Base-by-base conservation (phyloP, 768 basidiomycete genomes). In the Dentipellis fragilis region DNA sequence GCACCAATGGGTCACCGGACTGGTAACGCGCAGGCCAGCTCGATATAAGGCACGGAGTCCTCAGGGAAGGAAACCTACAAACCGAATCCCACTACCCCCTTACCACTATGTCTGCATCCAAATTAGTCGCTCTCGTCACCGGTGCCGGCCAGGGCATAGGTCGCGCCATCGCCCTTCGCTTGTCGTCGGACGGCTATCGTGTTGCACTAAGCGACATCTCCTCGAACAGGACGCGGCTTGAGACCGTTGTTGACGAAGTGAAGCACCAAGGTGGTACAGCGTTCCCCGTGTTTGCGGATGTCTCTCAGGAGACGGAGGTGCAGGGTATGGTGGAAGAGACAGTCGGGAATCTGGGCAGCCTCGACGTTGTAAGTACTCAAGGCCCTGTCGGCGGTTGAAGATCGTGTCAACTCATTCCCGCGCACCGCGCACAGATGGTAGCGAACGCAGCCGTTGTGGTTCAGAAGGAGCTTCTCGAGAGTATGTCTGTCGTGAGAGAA, bases 61-160 rank as follows among this genome's bases (percentile, higher is more conserved):
- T 3, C 29, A 29, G 29, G n/a, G 29, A 29, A 6, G 29, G 29
- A 29, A 29, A 6, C 3, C 6, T 29, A 29, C 6, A 29, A 29
- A 3, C 29, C 29, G 29, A 29, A 6, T 29, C 29, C 6, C 29
- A 3, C 6, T 29, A 6, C 3, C 29, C 29, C 29, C 29, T 29
- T 6, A 29, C 6, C 29, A 6, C 29, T 29, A 29, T 29, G 29
- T 29, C 29, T 6, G 29, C 29, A 29, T 29, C 29, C 29, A 42
- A 42, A 9, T 4, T 12, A 39, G 66, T 74, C 42, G 76, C 74
- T 2, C 62, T 76, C 51, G 65, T 79, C 37, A 78, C 77, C 0
- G 78, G 77, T 23, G 70, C 69, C 10, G 68, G 70, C 1, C 72
- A 70, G 50, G 80, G 80, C 21, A 77, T 80, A 14, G 80, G 79